Conservation (phyloP, 352 stramenopile genomes). For the Blastocystis sp. region DNA sequence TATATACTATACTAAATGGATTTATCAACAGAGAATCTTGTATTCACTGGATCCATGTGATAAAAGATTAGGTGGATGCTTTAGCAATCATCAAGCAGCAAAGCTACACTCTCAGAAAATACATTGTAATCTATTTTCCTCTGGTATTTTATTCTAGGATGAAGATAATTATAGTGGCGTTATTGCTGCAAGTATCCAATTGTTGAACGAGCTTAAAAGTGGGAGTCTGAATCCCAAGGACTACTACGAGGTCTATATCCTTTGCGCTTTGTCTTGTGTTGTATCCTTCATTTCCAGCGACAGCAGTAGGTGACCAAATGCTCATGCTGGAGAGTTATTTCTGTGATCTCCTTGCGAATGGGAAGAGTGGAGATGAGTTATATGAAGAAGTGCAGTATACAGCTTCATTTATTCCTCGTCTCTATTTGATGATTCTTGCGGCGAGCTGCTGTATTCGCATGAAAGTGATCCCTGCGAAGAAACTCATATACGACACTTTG, state of each 20-base stretch:
- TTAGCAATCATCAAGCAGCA: conserved; percentile 46
- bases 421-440: conserved; percentile 94
- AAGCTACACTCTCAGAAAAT: conserved; percentile 9
- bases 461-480: conserved; percentile 70
- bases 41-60: background rate
- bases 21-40: conserved; percentile 45
- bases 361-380: conserved; percentile 79
- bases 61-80: conserved; percentile 33
- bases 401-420: conserved; percentile 84
- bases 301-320: conserved; percentile 82
- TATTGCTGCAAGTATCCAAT: conserved; percentile 74
- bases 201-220: conserved; percentile 77
- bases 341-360: conserved; percentile 71
- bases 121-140: background rate
- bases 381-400: conserved; percentile 83
- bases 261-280: conserved; percentile 57
- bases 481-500: conserved; percentile 92
- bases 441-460: conserved; percentile 86
- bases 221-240: conserved; percentile 88
- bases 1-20: background rate
- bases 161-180: conserved; percentile 70
- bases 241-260: conserved; percentile 97
- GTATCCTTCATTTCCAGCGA: background rate
- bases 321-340: conserved; percentile 87
- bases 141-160: conserved; percentile 23